phyloP scores from a whole-genome alignment of 2,329 filamentous ascomycete genomes.

The Apiospora aurea region DNA sequence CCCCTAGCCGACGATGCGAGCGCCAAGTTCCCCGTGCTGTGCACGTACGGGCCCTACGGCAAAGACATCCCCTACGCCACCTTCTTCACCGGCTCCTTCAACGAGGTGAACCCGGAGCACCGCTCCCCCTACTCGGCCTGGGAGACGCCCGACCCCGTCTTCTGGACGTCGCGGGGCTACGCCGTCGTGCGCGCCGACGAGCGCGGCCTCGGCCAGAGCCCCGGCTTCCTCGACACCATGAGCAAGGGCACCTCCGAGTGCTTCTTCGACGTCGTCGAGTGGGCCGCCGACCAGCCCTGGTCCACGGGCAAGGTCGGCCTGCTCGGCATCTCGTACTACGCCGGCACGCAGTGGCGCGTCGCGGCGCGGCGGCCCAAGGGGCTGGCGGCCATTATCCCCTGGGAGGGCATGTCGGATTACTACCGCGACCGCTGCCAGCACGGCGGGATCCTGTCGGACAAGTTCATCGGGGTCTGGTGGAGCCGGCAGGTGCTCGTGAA shows the following conservation, averaged over 20 bases:
- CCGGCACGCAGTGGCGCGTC: constrained; percentile 56
- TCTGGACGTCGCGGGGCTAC: constrained; percentile 63
- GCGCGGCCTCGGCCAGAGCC: constrained; percentile 55
- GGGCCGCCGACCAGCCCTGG: constrained; percentile 55
- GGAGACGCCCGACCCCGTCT: constrained; percentile 65
- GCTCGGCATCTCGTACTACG: constrained; percentile 57
- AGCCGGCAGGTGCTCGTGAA: constrained; percentile 70
- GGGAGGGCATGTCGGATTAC: constrained; percentile 62
- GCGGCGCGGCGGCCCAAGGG: constrained; percentile 55
- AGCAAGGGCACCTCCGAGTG: constrained; percentile 54
- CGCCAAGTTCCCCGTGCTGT: constrained; percentile 62
- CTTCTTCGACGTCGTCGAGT: constrained; percentile 58
- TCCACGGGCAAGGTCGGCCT: constrained; percentile 56
- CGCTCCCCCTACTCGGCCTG: constrained; percentile 61
- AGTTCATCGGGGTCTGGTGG: constrained; percentile 71
- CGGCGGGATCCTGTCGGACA: constrained; percentile 66
- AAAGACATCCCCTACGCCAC: constrained; percentile 72
- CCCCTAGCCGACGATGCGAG: constrained; percentile 40
- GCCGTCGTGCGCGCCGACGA: constrained; percentile 62
- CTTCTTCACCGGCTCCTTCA: constrained; percentile 50
- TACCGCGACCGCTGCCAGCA: constrained; percentile 66
- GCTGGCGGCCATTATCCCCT: constrained; percentile 55
- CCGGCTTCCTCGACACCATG: constrained; percentile 57
- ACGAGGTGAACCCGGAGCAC: constrained; percentile 61
- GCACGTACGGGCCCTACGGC: constrained; percentile 77